Conservation (phyloP, 169 alveolate species). For the Neospora caninum region DNA sequence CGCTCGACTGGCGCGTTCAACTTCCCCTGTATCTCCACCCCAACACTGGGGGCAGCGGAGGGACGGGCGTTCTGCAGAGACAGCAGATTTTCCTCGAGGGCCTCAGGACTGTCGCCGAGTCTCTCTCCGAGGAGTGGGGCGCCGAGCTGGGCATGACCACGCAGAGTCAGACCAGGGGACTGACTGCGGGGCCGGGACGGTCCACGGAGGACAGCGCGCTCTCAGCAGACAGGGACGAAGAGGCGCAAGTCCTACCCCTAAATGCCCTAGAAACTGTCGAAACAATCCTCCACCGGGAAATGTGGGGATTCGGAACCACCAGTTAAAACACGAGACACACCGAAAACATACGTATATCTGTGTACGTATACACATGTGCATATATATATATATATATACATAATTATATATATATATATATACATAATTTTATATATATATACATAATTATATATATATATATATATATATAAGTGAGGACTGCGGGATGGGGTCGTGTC, state of each 20-base stretch:
- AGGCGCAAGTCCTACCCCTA: neutral
- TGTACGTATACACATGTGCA: neutral
- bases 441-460: neutral
- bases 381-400: neutral
- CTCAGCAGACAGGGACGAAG: neutral
- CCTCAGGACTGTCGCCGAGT: neutral
- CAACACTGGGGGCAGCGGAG: neutral
- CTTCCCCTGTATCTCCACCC: conserved; percentile 22
- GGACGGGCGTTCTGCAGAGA: neutral
- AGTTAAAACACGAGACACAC: neutral
- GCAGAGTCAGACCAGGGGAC: neutral
- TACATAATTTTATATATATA: neutral
- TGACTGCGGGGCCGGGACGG: neutral
- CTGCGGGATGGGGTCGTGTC: neutral
- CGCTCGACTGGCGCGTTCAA: conserved; percentile 22
- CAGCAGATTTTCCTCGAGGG: conserved; percentile 30
- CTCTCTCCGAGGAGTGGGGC: conserved; percentile 16
- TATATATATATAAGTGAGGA: neutral
- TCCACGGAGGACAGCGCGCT: neutral
- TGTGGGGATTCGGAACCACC: conserved; percentile 18
- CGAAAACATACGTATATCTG: neutral
- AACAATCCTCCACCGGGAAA: conserved; percentile 10
- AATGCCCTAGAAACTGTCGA: conserved; percentile 4
- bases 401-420: neutral
- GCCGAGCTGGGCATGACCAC: neutral